Evolutionary conservation across 768 basidiomycete genomes (phyloP).

Genomic region (Boletus barrowsii): DNA sequence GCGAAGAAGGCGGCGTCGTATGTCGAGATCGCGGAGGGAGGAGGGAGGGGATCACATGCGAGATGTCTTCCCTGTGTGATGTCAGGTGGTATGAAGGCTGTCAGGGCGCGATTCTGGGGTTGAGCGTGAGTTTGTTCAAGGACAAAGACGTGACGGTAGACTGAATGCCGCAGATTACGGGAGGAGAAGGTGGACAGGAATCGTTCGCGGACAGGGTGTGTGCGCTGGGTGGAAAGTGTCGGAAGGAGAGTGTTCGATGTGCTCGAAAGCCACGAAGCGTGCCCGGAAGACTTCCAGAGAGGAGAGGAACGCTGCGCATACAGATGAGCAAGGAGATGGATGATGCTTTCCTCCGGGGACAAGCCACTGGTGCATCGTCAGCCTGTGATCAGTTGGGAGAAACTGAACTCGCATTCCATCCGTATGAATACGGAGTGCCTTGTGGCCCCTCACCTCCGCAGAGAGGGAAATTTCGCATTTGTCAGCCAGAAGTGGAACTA

Average conservation of each 20-base stretch:
- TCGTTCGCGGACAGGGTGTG: conserved; percentile 25
- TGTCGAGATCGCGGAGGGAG: conserved; percentile 49
- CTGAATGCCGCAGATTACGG: conserved; percentile 43
- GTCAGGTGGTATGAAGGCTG: conserved; percentile 67
- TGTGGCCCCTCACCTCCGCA: conserved; percentile 52
- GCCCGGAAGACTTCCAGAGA: conserved; percentile 76
- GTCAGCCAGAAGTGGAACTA: conserved; percentile 81
- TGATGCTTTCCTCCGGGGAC: conserved; percentile 40
- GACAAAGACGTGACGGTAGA: conserved; percentile 79
- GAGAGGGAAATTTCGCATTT: conserved; percentile 74
- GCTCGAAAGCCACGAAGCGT: conserved; percentile 66
- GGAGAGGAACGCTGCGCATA: conserved; percentile 76
- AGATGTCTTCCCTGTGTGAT: conserved; percentile 54
- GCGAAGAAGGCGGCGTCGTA: conserved; percentile 80
- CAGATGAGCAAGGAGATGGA: conserved; percentile 84
- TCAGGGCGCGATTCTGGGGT: conserved; percentile 42
- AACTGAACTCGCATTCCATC: conserved; percentile 54
- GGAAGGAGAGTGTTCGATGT: conserved; percentile 42
- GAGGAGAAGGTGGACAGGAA: conserved; percentile 40
- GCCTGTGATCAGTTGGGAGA: background rate
- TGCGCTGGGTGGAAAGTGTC: conserved; percentile 33
- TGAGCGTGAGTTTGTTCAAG: conserved; percentile 55
- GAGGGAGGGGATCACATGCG: conserved; percentile 87
- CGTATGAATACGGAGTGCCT: conserved; percentile 66
- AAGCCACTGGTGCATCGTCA: conserved; percentile 30